Evolutionary conservation across 495 filamentous ascomycete species (phyloP).

Genomic region (Penicillium parvum): DNA sequence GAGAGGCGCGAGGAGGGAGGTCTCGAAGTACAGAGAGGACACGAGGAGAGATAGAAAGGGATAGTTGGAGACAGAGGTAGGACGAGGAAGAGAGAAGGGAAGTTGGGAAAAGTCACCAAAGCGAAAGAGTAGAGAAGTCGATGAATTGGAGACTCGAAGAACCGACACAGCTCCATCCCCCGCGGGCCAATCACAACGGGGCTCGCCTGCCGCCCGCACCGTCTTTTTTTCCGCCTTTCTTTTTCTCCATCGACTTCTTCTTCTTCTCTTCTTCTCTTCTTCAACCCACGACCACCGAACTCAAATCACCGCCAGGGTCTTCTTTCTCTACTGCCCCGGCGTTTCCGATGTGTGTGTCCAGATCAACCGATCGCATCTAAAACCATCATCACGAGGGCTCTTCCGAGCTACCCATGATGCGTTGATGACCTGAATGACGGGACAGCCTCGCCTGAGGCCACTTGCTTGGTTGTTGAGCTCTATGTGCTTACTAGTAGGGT

Average conservation of each 20-base stretch:
- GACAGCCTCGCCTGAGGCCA: slow-evolving; percentile 48
- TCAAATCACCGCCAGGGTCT: slow-evolving; percentile 83
- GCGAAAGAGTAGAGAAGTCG: background rate
- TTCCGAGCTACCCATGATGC: slow-evolving; percentile 83
- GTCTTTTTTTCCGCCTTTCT: slow-evolving; percentile 22
- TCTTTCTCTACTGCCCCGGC: slow-evolving; percentile 64
- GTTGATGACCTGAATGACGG: slow-evolving; percentile 95
- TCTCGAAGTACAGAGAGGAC: background rate
- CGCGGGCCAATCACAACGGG: slow-evolving; percentile 25
- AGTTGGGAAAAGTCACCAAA: slow-evolving; percentile 9
- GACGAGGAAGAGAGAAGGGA: slow-evolving; percentile 6
- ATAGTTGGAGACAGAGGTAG: background rate
- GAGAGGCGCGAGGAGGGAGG: background rate
- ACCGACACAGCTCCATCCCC: slow-evolving; percentile 23
- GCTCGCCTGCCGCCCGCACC: slow-evolving; percentile 29
- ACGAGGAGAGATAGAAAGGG: background rate
- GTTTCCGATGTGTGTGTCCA: slow-evolving; percentile 88
- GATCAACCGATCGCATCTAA: slow-evolving; percentile 79
- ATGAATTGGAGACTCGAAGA: slow-evolving; percentile 25
- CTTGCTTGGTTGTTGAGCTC: too few relatives aligned
- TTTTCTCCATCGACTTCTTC: slow-evolving; percentile 12
- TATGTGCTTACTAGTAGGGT: slow-evolving; percentile 19
- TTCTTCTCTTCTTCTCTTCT: slow-evolving; percentile 25
- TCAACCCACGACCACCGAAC: slow-evolving; percentile 76
- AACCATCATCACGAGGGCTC: slow-evolving; percentile 99